Conservation (phyloP, 2,329 filamentous ascomycete genomes). For the Alternaria atra region DNA sequence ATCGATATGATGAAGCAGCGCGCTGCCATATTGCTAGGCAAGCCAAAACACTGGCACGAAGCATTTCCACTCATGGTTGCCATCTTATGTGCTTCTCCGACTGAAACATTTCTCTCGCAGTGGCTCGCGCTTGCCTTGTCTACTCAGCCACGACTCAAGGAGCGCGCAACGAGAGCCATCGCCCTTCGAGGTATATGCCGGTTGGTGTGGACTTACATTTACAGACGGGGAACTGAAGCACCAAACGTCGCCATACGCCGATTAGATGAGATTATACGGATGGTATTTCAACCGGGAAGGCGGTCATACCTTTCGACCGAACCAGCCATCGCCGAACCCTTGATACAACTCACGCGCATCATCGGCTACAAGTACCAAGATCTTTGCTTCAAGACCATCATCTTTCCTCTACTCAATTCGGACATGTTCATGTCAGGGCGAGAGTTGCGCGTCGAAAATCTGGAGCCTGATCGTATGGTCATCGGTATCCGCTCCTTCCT, state of each 20-base stretch:
- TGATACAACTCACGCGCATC: constrained; percentile 93
- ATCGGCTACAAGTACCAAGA: constrained; percentile 95
- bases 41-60: constrained; percentile 89
- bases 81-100: constrained; percentile 85
- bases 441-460: constrained; percentile 85
- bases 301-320: constrained; percentile 85
- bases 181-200: constrained; percentile 90
- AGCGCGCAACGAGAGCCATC: constrained; percentile 77
- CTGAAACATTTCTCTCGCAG: constrained; percentile 82
- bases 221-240: constrained; percentile 76
- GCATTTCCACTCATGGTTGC: constrained; percentile 89
- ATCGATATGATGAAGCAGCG: constrained; percentile 80
- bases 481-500: constrained; percentile 95
- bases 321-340: constrained; percentile 81
- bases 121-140: constrained; percentile 85
- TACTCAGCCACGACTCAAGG: constrained; percentile 83
- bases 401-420: constrained; percentile 95
- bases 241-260: constrained; percentile 75
- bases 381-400: constrained; percentile 87
- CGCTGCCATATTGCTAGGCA: constrained; percentile 83
- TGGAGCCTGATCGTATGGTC: constrained; percentile 97
- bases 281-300: constrained; percentile 82
- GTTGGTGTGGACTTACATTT: constrained; percentile 93
- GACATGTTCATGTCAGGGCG: constrained; percentile 82
- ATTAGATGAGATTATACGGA: constrained; percentile 86